Base-by-base conservation (phyloP, 176 grass and related monocot genomes). In the Phoenix roebelenii region DNA sequence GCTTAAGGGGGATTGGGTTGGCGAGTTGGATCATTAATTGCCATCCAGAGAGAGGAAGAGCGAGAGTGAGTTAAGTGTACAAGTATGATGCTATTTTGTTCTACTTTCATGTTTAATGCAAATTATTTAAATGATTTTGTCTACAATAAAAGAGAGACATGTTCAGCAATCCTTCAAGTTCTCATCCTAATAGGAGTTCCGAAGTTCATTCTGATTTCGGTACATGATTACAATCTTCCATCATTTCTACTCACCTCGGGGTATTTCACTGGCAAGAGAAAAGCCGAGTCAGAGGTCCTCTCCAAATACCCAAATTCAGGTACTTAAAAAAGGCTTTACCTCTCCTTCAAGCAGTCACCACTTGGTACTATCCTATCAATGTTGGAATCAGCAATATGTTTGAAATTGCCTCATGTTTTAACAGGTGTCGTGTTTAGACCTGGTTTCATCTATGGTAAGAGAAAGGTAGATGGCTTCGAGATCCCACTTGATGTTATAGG, bases 221-320 rank as follows among this genome's bases (percentile, higher is more conserved):
- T 98, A 24, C 87, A 98, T 70, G 88, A 98, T 73, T 98, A 92
- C 72, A 98, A 98, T 22, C 84, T 98, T 62, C 93, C 93, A 25
- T 67, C 81, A 3, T 98, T 98, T 63, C 65, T 92, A 56, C 81
- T 98, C 35, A 76, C 74, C 50, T 72, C 70, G 51, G 87, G 93
- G 57, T 98, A 98, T 62, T 98, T 98, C 82, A 81, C 73, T 50
- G 93, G 93, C 2, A 90, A 98, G 73, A 78, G 93, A 85, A 68
- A 88, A 61, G 93, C 93, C 10, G 93, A 98, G 80, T 91, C 93
- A 25, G 84, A 98, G 71, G 73, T 92, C 48, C 93, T 98, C 54
- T 92, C 93, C 52, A 98, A 98, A 78, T 98, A 83, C 76, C 75
- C 93, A 61, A 57, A 26, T 63, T 89, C 93, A 83, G 87, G 93